Evolutionary conservation across 2,329 filamentous ascomycete genomes (phyloP), one percentile per base, ranked within the genome.

Genomic region (Colletotrichum destructivum): DNA sequence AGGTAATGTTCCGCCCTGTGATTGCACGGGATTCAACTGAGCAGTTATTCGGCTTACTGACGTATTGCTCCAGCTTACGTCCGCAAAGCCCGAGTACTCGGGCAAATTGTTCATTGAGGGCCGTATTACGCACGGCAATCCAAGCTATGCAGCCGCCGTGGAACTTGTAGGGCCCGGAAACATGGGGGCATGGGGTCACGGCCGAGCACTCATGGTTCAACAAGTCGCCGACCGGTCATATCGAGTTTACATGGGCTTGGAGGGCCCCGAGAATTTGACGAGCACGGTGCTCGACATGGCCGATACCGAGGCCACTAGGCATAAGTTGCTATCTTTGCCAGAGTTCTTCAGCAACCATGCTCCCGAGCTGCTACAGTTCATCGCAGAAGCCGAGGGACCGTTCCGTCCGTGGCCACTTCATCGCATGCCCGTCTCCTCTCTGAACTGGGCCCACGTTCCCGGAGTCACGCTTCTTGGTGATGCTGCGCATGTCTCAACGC

Each of bases 401-500:
- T 68, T 68, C 23, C 65, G 65, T 7, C 59, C 49, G 18, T 68
- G 65, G 65, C 23, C 21, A 15, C 59, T 68, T 2, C 55, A 68
- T 21, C 65, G 65, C 59, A 68, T 68, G 65, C 65, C 65, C 15
- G 49, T 49, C 21, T 42, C 49, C 38, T 68, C 59, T 8, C n/a
- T 63, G 13, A 23, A 4, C 12, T 65, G 66, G 66, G 44, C 3
- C 52, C 66, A 35, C 16, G 66, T 69, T 13, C 44, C 62, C 8
- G 66, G 61, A 4, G 46, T 60, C 2, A 54, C 66, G 12, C 66
- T 69, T 15, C 35, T 69, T 13, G 66, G 62, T 18, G 66, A 69
- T 9, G 66, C 61, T 23, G 61, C 66, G 21, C 66, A 69, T 26
- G 61, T 66, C 9, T 57, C 62, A 3, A 69, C 66, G 11, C 66